phyloP scores from a whole-genome alignment of 1,284 basidiomycete genomes.

The Mycena citricolor region DNA sequence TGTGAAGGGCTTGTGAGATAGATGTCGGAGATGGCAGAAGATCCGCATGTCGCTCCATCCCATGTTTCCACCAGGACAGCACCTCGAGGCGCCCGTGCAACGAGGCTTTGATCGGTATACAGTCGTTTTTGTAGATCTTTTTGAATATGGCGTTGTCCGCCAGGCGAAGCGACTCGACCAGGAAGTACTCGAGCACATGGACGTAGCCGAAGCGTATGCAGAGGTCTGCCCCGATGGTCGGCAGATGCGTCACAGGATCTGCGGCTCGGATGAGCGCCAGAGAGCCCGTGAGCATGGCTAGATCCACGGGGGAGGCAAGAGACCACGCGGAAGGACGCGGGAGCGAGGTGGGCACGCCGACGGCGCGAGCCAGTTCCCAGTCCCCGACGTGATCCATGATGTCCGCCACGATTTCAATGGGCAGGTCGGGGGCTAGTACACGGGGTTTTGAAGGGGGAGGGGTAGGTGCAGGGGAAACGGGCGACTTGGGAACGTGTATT shows the following conservation, averaged over 20 bases:
- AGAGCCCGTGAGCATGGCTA: conserved; percentile 65
- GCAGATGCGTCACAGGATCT: conserved; percentile 51
- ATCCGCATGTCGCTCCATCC: conserved; percentile 56
- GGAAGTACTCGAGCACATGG: conserved; percentile 69
- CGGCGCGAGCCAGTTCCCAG: conserved; percentile 78
- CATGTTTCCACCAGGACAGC: conserved; percentile 78
- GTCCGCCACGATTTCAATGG: conserved; percentile 71
- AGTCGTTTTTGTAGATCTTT: conserved; percentile 58
- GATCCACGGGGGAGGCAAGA: conserved; percentile 64
- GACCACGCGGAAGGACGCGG: conserved; percentile 68
- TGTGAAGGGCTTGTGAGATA: conserved; percentile 64
- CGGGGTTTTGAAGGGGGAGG: conserved; percentile 28
- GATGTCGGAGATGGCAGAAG: conserved; percentile 49
- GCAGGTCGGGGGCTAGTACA: conserved; percentile 49
- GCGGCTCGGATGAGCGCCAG: conserved; percentile 57
- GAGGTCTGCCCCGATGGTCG: conserved; percentile 66
- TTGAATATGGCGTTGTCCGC: conserved; percentile 39
- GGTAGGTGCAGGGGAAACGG: conserved; percentile 24
- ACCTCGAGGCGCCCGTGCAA: conserved; percentile 70
- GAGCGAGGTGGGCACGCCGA: conserved; percentile 69
- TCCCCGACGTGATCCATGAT: conserved; percentile 76
- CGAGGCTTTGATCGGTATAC: conserved; percentile 73
- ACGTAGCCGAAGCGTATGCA: conserved; percentile 75
- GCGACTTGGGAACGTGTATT: no score
- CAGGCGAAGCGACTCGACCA: conserved; percentile 58